A percentile compares a stretch with the other conserved stretches of the same genome.
phyloP scores from a whole-genome alignment of 257 asterid species.

The Solanum rostratum region DNA sequence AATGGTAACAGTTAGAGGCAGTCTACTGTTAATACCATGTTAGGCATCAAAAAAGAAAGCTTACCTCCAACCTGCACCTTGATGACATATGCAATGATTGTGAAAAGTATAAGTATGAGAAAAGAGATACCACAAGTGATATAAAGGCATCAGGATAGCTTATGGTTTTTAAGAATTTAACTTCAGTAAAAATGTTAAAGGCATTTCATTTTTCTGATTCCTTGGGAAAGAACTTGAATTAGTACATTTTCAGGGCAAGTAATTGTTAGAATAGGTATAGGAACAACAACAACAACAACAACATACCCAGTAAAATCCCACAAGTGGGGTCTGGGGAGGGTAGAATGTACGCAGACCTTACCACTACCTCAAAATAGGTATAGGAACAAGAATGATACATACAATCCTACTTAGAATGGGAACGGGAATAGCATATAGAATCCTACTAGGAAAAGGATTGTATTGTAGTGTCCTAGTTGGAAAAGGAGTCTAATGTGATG shows the following conservation, averaged over 20 bases:
- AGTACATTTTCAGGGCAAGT: not conserved
- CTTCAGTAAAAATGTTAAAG: not conserved
- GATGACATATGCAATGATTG: not conserved
- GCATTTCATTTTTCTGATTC: not conserved
- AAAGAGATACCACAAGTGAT: not conserved
- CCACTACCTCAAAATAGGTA: too few relatives aligned
- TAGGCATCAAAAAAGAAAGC: not conserved
- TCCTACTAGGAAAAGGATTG: too few relatives aligned
- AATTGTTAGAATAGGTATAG: not conserved
- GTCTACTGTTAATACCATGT: not conserved
- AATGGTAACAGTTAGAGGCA: not conserved
- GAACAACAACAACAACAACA: too few relatives aligned
- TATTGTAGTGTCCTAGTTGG: too few relatives aligned
- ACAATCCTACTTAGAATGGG: too few relatives aligned
- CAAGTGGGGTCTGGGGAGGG: too few relatives aligned
- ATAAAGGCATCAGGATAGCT: not conserved
- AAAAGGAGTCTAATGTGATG: too few relatives aligned
- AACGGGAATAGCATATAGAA: too few relatives aligned
- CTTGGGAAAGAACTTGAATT: not conserved
- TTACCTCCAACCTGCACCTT: not conserved
- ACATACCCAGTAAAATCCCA: too few relatives aligned
- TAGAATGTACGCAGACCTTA: too few relatives aligned
- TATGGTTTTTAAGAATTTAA: not conserved
- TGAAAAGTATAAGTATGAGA: not conserved
- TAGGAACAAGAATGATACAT: too few relatives aligned